Evolutionary conservation across 352 stramenopile species (phyloP).

Genomic region (Globisporangium paddicum): DNA sequence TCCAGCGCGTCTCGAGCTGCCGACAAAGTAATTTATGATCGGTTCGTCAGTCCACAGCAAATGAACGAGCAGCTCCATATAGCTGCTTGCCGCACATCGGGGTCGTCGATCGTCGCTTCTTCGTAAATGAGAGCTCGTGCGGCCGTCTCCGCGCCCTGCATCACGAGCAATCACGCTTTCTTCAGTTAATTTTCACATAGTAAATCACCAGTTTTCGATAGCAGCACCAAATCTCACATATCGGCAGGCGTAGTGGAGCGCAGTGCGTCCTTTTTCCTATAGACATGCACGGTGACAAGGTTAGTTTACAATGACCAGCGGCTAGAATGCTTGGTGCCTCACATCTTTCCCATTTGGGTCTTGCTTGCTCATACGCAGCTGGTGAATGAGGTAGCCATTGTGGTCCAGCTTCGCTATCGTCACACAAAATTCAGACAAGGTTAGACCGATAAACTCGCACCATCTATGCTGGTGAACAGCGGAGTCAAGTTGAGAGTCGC

Average conservation of each 20-base stretch:
- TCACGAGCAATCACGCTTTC: not conserved
- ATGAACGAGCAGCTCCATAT: not conserved
- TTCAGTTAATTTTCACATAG: not conserved
- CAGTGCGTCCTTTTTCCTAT: constrained; percentile 73
- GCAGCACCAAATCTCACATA: constrained; percentile 24
- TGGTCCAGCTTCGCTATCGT: constrained; percentile 60
- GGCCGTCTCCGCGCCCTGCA: constrained; percentile 45
- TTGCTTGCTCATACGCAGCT: constrained; percentile 58
- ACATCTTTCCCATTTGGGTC: constrained; percentile 78
- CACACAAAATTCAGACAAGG: not conserved
- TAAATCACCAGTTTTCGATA: not conserved
- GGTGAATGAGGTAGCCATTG: constrained; percentile 53
- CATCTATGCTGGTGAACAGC: not conserved
- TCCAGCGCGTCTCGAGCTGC: constrained; percentile 78
- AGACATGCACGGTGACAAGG: not conserved
- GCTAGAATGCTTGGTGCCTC: not conserved
- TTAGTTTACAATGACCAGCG: not conserved
- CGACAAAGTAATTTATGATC: not conserved
- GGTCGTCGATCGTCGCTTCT: constrained; percentile 71
- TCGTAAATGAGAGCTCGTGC: constrained; percentile 64
- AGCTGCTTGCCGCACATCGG: constrained; percentile 33
- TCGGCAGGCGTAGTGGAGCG: constrained; percentile 69
- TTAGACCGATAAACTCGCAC: not conserved
- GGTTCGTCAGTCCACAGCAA: not conserved
- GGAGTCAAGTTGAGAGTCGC: not conserved